Base-by-base conservation (phyloP, 129 eudicot species). In the Pittosporum tobira region DNA sequence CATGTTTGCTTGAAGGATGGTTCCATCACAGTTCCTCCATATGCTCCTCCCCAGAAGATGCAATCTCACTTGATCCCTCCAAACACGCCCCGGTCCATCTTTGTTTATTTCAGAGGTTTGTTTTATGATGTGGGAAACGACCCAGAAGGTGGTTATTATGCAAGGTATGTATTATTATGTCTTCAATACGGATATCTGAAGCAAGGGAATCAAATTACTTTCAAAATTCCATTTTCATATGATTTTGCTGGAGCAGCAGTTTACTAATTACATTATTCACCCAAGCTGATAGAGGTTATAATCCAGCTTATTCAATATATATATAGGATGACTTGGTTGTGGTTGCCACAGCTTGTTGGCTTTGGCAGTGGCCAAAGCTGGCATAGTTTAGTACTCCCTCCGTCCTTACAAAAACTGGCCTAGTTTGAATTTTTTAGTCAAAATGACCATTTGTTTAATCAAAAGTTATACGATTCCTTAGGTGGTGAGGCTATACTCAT, bases 71-170 rank as follows among this genome's bases (percentile, higher is more conserved):
- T 90, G 64, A 90, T 90, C 72, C 91, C 98, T 50, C 98, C 95
- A 15, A 66, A 71, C 72, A 78, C 82, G 58, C 98, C 98, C 36
- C 81, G 98, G 11, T 85, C 98, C 74, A 90, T 90, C 38, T 90
- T 90, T 71, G 98, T 90, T 26, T 90, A 90, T 75, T 90, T 90
- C 73, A 73, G 98, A 71, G 98, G 98, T 20, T 71, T 90, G 72
- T 90, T 90, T 77, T 90, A 85, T 71, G 98, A 90, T 76, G 89
- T 90, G 11, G 94, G 94, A 57, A 90, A 90, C 34, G 98, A 90
- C 71, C 98, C 98, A 0, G 98, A 90, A 80, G 98, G 98, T 54
- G 98, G 98, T 69, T 90, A 90, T 63, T 90, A 90, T 70, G 98
- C 98, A 60, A 85, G 96, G 96, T 88, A 78, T 50, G 58, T 63